A percentile compares a stretch with the other conserved stretches of the same genome.
Evolutionary conservation across 2,329 filamentous ascomycete species (phyloP).

Genomic region (Fusarium secorum): DNA sequence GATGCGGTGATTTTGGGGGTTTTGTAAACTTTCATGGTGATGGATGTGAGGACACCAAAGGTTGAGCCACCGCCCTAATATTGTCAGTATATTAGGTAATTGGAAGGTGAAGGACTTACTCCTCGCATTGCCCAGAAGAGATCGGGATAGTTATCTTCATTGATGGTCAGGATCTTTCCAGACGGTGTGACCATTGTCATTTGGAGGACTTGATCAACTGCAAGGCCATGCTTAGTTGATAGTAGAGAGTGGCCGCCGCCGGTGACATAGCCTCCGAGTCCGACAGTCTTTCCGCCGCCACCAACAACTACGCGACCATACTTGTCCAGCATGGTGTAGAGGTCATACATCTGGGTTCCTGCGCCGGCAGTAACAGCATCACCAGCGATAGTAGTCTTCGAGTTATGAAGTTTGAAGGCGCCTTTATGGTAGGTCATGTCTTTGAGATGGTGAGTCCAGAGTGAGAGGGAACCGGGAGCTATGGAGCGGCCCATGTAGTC

Average conservation of each 20-base stretch:
- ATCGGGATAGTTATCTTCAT: slow-evolving; percentile 61
- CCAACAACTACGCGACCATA: slow-evolving; percentile 60
- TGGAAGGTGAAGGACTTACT: slow-evolving; percentile 46
- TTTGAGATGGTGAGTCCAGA: slow-evolving; percentile 62
- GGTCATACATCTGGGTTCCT: slow-evolving; percentile 59
- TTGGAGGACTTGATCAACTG: slow-evolving; percentile 67
- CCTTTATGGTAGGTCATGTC: slow-evolving; percentile 49
- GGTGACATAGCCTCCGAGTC: slow-evolving; percentile 66
- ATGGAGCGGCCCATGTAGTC: slow-evolving; percentile 56
- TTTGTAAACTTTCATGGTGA: slow-evolving; percentile 62
- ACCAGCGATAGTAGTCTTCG: slow-evolving; percentile 52
- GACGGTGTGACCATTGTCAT: slow-evolving; percentile 63
- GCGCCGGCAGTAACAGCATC: slow-evolving; percentile 61
- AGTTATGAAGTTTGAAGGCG: slow-evolving; percentile 53
- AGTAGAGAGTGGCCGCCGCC: slow-evolving; percentile 68
- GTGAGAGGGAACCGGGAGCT: slow-evolving; percentile 60
- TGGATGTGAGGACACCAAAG: slow-evolving; percentile 66
- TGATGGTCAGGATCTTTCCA: slow-evolving; percentile 60
- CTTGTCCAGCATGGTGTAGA: slow-evolving; percentile 55
- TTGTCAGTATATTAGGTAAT: neutral
- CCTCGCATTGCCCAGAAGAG: slow-evolving; percentile 72
- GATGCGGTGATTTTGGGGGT: slow-evolving; percentile 47
- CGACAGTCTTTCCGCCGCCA: slow-evolving; percentile 63
- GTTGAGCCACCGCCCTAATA: slow-evolving; percentile 64
- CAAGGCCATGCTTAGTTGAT: slow-evolving; percentile 63